Base-by-base conservation (phyloP, 768 basidiomycete species). In the Podaxis rugospora region DNA sequence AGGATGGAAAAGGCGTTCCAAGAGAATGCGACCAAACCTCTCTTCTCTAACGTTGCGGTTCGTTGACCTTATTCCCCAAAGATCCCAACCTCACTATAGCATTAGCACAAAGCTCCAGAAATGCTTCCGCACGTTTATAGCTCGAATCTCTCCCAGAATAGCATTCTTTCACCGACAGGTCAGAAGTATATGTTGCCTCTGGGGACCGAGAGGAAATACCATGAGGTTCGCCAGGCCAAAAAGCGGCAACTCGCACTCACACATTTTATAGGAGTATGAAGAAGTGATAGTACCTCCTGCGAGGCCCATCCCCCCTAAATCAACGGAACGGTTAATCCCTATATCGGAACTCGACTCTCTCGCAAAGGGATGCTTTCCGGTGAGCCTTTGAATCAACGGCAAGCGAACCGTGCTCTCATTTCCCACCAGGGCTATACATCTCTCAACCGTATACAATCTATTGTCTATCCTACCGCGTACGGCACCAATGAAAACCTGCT, bases 401-500 rank as follows among this genome's bases (percentile, higher is more conserved):
- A 23, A 44, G 7, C 39, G 42, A 57, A 39, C 57, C 27, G 47
- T 39, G 11, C 42, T 23, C 27, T 25, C 23, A 58, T 50, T 55
- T 63, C 60, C 46, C 62, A 16, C 1, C 60, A 96, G 95, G 91
- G 91, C 28, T 99, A 98, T 68, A 76, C 80, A 35, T 80, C 87
- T 9, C 78, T 99, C 64, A 99, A 99, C 71, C 83, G 97, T 64
- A 90, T 99, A 61, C 97, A 99, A 70, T 95, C 93, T 1, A 93
- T 98, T 62, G 88, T 98, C 18, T 98, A 89, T 74, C 88, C 90
- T 0, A 92, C 92, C 2, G 97, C 95, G 1, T 98, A 96, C 72
- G 78, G 83, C n/a, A 89, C 93, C 1, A 98, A 97, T 65, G 97
- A 98, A 74, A 99, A 99, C 69, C 83, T 99, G 78, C 85, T 99